Percentiles rank a stretch among this genome's conserved stretches.
phyloP scores from a whole-genome alignment of 768 basidiomycete genomes.

The Xanthoconium stramineum region DNA sequence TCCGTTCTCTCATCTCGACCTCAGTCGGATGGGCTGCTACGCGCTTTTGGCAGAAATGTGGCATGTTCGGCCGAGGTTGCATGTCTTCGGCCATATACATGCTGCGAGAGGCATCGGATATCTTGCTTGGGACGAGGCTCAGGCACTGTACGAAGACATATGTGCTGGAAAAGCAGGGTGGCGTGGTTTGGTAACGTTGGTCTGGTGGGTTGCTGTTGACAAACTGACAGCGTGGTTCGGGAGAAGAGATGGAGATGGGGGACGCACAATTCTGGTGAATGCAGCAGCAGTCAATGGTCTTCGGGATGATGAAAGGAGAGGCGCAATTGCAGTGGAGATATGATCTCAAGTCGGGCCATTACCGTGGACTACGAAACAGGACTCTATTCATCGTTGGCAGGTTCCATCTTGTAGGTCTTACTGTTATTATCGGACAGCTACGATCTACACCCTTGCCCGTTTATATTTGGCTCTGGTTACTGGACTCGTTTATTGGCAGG shows the following conservation, averaged over 20 bases:
- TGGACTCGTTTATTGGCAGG: background rate
- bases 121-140: slow-evolving; percentile 2
- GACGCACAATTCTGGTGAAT: slow-evolving; percentile 3
- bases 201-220: background rate
- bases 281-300: slow-evolving; percentile 2
- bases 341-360: background rate
- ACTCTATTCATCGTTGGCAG: background rate
- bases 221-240: background rate
- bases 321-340: background rate
- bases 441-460: no score
- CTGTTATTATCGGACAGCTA: background rate
- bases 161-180: slow-evolving; percentile 1
- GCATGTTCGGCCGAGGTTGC: slow-evolving; percentile 7
- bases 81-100: slow-evolving; percentile 12
- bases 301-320: slow-evolving; percentile 9
- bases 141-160: slow-evolving; percentile 5
- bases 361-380: background rate
- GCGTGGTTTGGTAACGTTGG: background rate
- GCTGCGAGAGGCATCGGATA: slow-evolving; percentile 1
- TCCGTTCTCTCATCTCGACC: slow-evolving; percentile 4
- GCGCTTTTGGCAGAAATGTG: slow-evolving; percentile 3
- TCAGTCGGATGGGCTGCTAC: background rate
- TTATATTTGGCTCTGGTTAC: no score
- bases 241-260: background rate
- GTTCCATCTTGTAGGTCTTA: background rate